Evolutionary conservation across 495 filamentous ascomycete species (phyloP), one percentile per base, ranked within the genome.

Genomic region (Penicillium coffeae): DNA sequence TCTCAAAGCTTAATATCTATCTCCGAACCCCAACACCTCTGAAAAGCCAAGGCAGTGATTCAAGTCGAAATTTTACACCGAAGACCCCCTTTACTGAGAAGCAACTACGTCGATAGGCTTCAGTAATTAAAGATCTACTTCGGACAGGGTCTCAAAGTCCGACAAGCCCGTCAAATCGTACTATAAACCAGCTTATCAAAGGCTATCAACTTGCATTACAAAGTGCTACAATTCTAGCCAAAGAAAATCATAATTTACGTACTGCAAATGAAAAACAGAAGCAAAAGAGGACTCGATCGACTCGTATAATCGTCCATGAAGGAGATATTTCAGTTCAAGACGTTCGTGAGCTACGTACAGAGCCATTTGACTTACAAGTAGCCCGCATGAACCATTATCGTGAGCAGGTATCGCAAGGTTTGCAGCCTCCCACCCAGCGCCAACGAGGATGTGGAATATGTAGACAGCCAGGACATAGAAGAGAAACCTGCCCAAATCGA

Each of bases 291-390:
- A n/a, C 5, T 6, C 5, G 34, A 37, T 37, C 34, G n/a, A n/a
- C n/a, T n/a, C n/a, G n/a, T n/a, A n/a, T n/a, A n/a, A n/a, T n/a
- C n/a, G n/a, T n/a, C n/a, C n/a, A n/a, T n/a, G n/a, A n/a, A n/a
- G n/a, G n/a, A n/a, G n/a, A n/a, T n/a, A n/a, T n/a, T n/a, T n/a
- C n/a, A n/a, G n/a, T n/a, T n/a, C n/a, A n/a, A n/a, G n/a, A n/a
- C n/a, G n/a, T n/a, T n/a, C n/a, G n/a, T n/a, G n/a, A n/a, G n/a
- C n/a, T n/a, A n/a, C n/a, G n/a, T n/a, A n/a, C n/a, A n/a, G n/a
- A n/a, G n/a, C n/a, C n/a, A n/a, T 46, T 69, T 54, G 20, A 38
- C 14, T 8, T 15, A 8, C 36, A 38, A 8, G 14, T 38, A 38
- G 36, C 30, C 30, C 30, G 30, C 13, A 33, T 33, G 8, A 33